Conservation (phyloP, 192 early-diverging fungal genomes). For the Podila epicladia region DNA sequence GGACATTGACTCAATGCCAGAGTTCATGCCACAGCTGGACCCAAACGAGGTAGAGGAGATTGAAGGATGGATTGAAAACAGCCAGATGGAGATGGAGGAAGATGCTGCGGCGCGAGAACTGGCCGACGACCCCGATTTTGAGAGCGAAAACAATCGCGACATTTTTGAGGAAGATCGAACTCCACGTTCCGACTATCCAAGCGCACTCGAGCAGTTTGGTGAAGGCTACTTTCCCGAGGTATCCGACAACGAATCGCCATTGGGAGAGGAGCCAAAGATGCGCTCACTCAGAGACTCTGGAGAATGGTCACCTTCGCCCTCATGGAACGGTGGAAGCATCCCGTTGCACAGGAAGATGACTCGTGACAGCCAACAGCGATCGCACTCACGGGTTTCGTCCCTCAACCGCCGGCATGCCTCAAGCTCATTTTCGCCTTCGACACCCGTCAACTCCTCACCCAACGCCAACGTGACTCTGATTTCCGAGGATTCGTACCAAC, state of each 20-base stretch:
- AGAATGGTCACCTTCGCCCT: constrained; percentile 47
- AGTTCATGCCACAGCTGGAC: constrained; percentile 37
- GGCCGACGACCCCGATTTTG: constrained; percentile 13
- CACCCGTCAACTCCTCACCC: constrained; percentile 25
- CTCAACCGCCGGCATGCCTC: constrained; percentile 30
- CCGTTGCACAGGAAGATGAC: constrained; percentile 47
- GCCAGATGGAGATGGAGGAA: constrained; percentile 52
- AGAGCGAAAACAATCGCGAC: constrained; percentile 14
- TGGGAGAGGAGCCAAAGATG: constrained; percentile 27
- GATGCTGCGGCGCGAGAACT: constrained; percentile 24
- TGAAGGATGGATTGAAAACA: constrained; percentile 51
- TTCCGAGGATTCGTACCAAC: constrained; percentile 60
- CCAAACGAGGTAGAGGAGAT: constrained; percentile 46
- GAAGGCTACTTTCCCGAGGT: constrained; percentile 48
- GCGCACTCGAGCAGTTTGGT: constrained; percentile 23
- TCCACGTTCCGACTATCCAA: constrained; percentile 31
- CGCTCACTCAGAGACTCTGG: constrained; percentile 42
- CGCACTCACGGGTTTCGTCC: constrained; percentile 38
- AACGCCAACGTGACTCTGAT: constrained; percentile 55
- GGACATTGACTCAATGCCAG: constrained; percentile 45
- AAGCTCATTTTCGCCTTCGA: constrained; percentile 22
- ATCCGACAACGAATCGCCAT: constrained; percentile 35
- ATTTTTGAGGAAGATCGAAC: constrained; percentile 34
- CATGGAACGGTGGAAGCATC: constrained; percentile 50
- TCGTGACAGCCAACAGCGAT: constrained; percentile 37